Conservation (phyloP, 768 basidiomycete genomes). For the Naganishia vishniacii region DNA sequence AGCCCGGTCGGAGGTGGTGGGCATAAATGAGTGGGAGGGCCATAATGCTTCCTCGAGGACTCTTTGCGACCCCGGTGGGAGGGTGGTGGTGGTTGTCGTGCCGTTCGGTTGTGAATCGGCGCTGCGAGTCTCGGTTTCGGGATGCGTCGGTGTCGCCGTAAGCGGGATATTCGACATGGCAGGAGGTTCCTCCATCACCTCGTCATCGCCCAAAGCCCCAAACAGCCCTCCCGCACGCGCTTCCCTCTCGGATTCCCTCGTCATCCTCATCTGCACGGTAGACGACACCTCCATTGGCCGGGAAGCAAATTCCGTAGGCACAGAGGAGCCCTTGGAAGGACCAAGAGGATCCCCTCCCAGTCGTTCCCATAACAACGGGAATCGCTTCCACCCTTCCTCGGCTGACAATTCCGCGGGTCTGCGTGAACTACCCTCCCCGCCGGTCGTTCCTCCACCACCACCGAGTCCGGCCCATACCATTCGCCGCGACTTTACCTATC, state of each 20-base stretch:
- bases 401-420: constrained; percentile 4
- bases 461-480: constrained; percentile 31
- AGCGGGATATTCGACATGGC: constrained; percentile 1
- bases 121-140: not conserved
- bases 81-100: not conserved
- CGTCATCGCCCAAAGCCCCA: constrained; percentile 18
- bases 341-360: constrained; percentile 34
- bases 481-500: constrained; percentile 45
- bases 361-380: constrained; percentile 45
- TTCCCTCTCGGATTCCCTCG: not conserved
- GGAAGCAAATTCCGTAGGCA: too few relatives aligned
- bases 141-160: too few relatives aligned
- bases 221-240: constrained; percentile 11
- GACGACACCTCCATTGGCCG: too few relatives aligned
- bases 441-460: constrained; percentile 23
- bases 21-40: constrained; percentile 23
- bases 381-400: constrained; percentile 30
- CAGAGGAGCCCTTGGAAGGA: not conserved
- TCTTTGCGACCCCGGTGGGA: too few relatives aligned
- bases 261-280: too few relatives aligned
- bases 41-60: constrained; percentile 13
- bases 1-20: constrained; percentile 29
- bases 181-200: not conserved
- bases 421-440: not conserved
- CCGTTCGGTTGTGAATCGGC: not conserved